phyloP scores from a whole-genome alignment of 2,329 filamentous ascomycete genomes.

The Fusarium acutatum region DNA sequence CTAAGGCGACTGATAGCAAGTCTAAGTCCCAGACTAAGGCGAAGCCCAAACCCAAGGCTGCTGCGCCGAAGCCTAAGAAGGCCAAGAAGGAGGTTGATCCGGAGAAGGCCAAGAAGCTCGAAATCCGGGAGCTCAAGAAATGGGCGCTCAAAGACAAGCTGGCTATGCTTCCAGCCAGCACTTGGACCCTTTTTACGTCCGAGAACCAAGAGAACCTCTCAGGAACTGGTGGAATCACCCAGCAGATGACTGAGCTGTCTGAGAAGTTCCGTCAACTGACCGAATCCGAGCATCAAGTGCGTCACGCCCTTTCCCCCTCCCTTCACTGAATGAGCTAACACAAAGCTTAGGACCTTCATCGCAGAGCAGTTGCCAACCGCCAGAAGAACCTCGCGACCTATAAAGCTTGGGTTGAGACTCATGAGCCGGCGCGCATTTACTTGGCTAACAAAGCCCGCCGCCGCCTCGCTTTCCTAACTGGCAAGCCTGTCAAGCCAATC shows the following conservation, averaged over 20 bases:
- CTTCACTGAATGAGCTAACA: background rate
- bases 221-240: slow-evolving; percentile 14
- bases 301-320: slow-evolving; percentile 15
- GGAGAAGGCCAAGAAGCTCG: slow-evolving; percentile 45
- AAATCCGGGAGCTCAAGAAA: slow-evolving; percentile 50
- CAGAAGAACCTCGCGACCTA: slow-evolving; percentile 50
- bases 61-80: slow-evolving; percentile 42
- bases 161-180: slow-evolving; percentile 40
- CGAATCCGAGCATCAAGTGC: slow-evolving; percentile 54
- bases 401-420: slow-evolving; percentile 59
- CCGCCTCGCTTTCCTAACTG: slow-evolving; percentile 45
- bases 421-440: slow-evolving; percentile 51
- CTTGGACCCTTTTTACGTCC: slow-evolving; percentile 52
- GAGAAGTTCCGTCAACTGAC: slow-evolving; percentile 52
- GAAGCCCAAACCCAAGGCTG: slow-evolving; percentile 40
- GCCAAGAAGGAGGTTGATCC: slow-evolving; percentile 48
- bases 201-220: slow-evolving; percentile 40
- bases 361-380: slow-evolving; percentile 51
- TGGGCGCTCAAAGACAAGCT: slow-evolving; percentile 54
- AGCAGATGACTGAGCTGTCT: slow-evolving; percentile 42
- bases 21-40: slow-evolving; percentile 42
- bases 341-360: slow-evolving; percentile 43
- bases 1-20: slow-evolving; percentile 36
- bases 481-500: slow-evolving; percentile 48
- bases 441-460: slow-evolving; percentile 59